Evolutionary conservation across 148 eudicot species (phyloP).

Genomic region (Arctostaphylos glauca): DNA sequence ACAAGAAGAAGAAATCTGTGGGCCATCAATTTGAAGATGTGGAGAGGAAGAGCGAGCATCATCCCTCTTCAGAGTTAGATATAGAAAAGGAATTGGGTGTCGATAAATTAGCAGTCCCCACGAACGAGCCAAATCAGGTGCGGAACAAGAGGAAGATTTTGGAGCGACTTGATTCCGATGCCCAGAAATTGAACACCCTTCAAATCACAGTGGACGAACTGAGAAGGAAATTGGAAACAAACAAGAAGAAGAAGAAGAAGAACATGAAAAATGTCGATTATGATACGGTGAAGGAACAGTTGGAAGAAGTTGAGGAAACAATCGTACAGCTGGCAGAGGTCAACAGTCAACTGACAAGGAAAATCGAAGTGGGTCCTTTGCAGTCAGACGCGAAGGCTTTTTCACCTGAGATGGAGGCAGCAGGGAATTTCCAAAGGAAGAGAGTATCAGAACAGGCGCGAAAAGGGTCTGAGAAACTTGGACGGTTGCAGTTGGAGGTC

Average conservation of each 20-base stretch:
- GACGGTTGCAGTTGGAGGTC: constrained; percentile 59
- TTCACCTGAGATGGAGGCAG: constrained; percentile 35
- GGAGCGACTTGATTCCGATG: constrained; percentile 64
- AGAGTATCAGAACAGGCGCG: constrained; percentile 55
- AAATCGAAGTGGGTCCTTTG: constrained; percentile 41
- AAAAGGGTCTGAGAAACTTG: constrained; percentile 73
- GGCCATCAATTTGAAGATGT: constrained; percentile 23
- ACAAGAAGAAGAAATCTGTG: constrained; percentile 30
- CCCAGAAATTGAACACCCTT: constrained; percentile 54
- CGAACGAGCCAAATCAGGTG: constrained; percentile 29
- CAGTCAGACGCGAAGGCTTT: constrained; percentile 26
- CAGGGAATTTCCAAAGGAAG: constrained; percentile 31
- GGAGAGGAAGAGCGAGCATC: constrained; percentile 22
- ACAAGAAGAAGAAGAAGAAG: constrained; percentile 45
- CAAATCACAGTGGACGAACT: constrained; percentile 54
- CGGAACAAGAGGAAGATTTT: constrained; percentile 42
- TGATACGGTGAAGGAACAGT: constrained; percentile 54
- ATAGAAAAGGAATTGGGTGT: constrained; percentile 70
- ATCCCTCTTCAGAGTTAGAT: constrained; percentile 45
- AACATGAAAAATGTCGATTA: constrained; percentile 45
- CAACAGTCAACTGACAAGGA: constrained; percentile 48
- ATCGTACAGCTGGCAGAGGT: constrained; percentile 52
- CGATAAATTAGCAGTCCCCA: constrained; percentile 55
- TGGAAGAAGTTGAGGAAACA: constrained; percentile 62
- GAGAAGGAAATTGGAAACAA: constrained; percentile 54